These are phyloP conservation scores for Mycosphaerella sp. DNA, from an alignment of 2,329 filamentous ascomycete genomes.

Conservation along the genomic window DNA sequence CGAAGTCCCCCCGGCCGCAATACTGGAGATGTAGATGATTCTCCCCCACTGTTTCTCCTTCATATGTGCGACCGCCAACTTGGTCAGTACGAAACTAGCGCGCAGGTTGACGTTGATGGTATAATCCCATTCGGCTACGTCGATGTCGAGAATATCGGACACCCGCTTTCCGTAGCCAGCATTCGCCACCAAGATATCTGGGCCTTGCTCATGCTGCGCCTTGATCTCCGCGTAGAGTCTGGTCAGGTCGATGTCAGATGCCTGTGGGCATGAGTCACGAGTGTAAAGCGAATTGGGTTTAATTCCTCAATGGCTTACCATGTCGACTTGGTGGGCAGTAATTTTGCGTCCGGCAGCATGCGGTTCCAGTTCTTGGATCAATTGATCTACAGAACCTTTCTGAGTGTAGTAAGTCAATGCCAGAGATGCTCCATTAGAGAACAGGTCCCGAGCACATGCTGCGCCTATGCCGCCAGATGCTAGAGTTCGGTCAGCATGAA, in stretches of 20 bases:
- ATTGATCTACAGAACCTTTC: slow-evolving; percentile 40
- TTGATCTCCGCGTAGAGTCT: slow-evolving; percentile 51
- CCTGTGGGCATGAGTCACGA: slow-evolving; percentile 11
- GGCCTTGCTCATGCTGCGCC: slow-evolving; percentile 46
- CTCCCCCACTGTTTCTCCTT: slow-evolving; percentile 54
- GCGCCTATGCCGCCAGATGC: slow-evolving; percentile 49
- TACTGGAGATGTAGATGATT: slow-evolving; percentile 58
- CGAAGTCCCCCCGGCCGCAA: slow-evolving; percentile 57
- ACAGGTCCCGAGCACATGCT: slow-evolving; percentile 53
- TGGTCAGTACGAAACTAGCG: slow-evolving; percentile 56
- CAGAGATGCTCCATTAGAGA: slow-evolving; percentile 46
- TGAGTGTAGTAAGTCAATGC: slow-evolving; percentile 55
- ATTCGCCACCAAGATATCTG: slow-evolving; percentile 61
- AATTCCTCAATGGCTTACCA: slow-evolving; percentile 27
- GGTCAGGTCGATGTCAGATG: slow-evolving; percentile 47
- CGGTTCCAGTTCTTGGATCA: slow-evolving; percentile 34
- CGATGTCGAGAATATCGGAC: slow-evolving; percentile 47
- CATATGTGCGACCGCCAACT: slow-evolving; percentile 57
- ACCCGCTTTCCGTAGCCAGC: slow-evolving; percentile 60
- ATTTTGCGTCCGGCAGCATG: slow-evolving; percentile 36
- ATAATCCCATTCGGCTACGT: slow-evolving; percentile 58
- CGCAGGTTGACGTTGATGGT: slow-evolving; percentile 58
- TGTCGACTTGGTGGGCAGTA: slow-evolving; percentile 53
- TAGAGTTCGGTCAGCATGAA: not conserved
- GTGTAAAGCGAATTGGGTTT: not conserved